A percentile compares a stretch with the other conserved stretches of the same genome.
These are phyloP conservation scores for Astrothelium macrocarpum DNA, from an alignment of 495 filamentous ascomycete species.

Conservation along the genomic window DNA sequence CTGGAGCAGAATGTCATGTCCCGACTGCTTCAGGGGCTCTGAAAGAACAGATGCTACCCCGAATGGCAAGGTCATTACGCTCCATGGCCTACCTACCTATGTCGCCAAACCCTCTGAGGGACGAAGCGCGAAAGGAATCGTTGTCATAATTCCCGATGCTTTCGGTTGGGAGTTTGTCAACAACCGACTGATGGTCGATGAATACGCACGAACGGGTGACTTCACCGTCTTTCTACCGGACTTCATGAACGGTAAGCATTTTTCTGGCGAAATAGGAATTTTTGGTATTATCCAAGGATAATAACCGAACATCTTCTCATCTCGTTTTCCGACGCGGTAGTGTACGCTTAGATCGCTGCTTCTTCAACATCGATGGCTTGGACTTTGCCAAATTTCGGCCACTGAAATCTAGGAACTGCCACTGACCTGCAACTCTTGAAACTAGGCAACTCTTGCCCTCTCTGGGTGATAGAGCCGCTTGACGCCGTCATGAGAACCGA, in stretches of 20 bases:
- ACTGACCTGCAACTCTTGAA: not conserved
- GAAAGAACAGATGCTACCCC: conserved; percentile 9
- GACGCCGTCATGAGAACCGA: not conserved
- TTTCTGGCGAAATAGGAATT: not conserved
- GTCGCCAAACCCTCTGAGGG: conserved; percentile 21
- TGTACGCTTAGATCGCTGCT: not conserved
- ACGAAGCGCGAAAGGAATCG: conserved; percentile 17
- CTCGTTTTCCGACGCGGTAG: not conserved
- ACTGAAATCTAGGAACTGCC: not conserved
- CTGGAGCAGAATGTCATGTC: not conserved
- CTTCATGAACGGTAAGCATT: conserved; percentile 22
- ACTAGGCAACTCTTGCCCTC: not conserved
- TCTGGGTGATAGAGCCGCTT: not conserved
- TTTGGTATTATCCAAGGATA: not conserved
- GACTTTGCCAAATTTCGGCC: not conserved
- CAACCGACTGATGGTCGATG: conserved; percentile 26
- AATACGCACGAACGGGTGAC: conserved; percentile 20
- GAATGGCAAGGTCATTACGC: conserved; percentile 18
- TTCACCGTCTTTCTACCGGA: conserved; percentile 23
- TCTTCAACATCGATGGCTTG: not conserved
- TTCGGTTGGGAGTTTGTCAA: conserved; percentile 26
- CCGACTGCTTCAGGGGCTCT: not conserved
- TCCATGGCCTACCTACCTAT: conserved; percentile 27
- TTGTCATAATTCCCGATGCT: conserved; percentile 29
- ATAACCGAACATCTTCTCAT: not conserved